phyloP scores from a whole-genome alignment of 2,329 filamentous ascomycete genomes.

The Fusarium verticillioides region DNA sequence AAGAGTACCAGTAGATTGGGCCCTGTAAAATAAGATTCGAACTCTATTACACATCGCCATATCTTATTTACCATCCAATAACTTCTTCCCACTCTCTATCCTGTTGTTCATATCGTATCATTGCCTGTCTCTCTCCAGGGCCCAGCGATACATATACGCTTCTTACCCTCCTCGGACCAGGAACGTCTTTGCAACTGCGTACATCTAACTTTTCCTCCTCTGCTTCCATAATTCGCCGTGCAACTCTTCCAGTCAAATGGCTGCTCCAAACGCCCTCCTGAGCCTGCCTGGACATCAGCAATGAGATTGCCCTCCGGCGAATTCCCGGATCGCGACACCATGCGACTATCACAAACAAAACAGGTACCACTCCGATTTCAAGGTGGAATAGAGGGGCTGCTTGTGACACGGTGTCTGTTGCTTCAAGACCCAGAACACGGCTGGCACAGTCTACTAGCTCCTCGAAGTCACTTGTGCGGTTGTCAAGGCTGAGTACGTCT shows the following conservation, averaged over 20 bases:
- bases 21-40: no score
- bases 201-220: not conserved
- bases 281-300: not conserved
- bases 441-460: not conserved
- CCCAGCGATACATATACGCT: not conserved
- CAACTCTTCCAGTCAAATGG: not conserved
- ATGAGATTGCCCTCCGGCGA: not conserved
- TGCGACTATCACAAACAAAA: not conserved
- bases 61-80: not conserved
- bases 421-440: not conserved
- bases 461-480: not conserved
- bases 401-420: not conserved
- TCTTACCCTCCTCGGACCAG: not conserved
- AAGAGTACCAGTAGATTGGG: no score
- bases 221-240: not conserved
- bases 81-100: not conserved
- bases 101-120: not conserved
- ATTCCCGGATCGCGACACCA: not conserved
- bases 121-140: not conserved
- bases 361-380: not conserved
- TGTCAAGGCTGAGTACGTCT: not conserved
- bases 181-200: accelerated
- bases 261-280: not conserved
- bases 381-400: not conserved
- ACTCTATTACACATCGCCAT: accelerated